phyloP scores from a whole-genome alignment of 768 basidiomycete species.

The Russula emetica region DNA sequence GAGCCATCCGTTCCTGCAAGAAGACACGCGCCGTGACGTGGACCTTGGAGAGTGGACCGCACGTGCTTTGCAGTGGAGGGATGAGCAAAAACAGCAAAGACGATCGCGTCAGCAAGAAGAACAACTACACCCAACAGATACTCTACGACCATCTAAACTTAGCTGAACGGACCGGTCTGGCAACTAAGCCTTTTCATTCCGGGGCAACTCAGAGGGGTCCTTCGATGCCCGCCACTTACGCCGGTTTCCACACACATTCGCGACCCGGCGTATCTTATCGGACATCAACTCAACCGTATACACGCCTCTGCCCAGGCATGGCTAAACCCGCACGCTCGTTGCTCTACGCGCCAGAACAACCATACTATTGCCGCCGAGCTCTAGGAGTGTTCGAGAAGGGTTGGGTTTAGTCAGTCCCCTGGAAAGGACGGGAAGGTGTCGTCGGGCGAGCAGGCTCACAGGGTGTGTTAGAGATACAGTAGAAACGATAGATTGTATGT shows the following conservation, averaged over 20 bases:
- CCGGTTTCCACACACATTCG: conserved; percentile 13
- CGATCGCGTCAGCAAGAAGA: conserved; percentile 18
- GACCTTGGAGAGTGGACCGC: conserved; percentile 86
- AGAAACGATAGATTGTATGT: background rate
- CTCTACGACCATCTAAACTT: conserved; percentile 15
- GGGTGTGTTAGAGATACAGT: background rate
- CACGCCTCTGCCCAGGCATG: conserved; percentile 9
- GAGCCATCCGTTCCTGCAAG: conserved; percentile 76
- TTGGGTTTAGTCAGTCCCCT: conserved; percentile 11
- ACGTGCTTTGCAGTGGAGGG: conserved; percentile 39
- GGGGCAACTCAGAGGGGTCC: background rate
- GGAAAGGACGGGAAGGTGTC: conserved; percentile 5
- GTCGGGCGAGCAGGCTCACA: conserved; percentile 12
- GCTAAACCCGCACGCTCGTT: conserved; percentile 4
- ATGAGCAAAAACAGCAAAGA: conserved; percentile 22
- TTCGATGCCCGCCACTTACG: background rate
- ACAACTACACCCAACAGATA: conserved; percentile 17
- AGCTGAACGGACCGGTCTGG: background rate
- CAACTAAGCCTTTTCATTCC: background rate
- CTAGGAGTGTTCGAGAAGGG: conserved; percentile 12
- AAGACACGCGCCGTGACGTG: conserved; percentile 56
- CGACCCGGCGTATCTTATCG: background rate
- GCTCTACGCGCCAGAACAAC: background rate
- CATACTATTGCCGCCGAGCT: conserved; percentile 2
- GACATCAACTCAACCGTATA: background rate